These are phyloP conservation scores for Solanum lignicaule DNA, from an alignment of 257 asterid genomes.

Conservation along the genomic window DNA sequence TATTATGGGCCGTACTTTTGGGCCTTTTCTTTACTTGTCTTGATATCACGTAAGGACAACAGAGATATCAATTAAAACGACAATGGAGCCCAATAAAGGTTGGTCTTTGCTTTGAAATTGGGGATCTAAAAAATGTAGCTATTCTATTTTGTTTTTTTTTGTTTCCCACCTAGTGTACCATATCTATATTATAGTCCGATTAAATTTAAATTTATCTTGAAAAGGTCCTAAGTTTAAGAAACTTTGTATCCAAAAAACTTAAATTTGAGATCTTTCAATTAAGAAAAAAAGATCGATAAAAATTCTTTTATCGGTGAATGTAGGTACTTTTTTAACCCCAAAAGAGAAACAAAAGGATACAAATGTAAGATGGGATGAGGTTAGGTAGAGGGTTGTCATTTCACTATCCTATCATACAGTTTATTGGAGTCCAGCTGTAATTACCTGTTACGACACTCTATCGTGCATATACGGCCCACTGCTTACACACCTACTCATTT, in stretches of 20 bases:
- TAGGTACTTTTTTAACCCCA: neutral
- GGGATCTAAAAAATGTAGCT: too few relatives aligned
- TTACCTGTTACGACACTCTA: neutral
- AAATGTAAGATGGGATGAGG: neutral
- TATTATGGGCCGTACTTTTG: neutral
- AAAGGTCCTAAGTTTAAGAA: too few relatives aligned
- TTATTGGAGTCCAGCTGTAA: neutral
- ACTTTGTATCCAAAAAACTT: too few relatives aligned
- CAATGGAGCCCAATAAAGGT: neutral
- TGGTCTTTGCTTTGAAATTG: neutral
- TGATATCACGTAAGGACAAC: neutral
- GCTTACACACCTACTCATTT: neutral
- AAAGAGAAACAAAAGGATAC: neutral
- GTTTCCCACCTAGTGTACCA: too few relatives aligned
- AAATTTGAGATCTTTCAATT: neutral
- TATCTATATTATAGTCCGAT: too few relatives aligned
- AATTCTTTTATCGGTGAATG: too few relatives aligned
- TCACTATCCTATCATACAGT: neutral
- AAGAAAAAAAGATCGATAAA: fast-evolving
- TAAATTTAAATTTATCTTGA: too few relatives aligned
- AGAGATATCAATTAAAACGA: neutral
- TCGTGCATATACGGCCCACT: neutral
- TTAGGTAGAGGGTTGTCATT: neutral
- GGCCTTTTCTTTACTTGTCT: neutral
- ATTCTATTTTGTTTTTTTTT: too few relatives aligned